Base-by-base conservation (phyloP, 2,329 filamentous ascomycete genomes). In the Fusarium keratoplasticum region DNA sequence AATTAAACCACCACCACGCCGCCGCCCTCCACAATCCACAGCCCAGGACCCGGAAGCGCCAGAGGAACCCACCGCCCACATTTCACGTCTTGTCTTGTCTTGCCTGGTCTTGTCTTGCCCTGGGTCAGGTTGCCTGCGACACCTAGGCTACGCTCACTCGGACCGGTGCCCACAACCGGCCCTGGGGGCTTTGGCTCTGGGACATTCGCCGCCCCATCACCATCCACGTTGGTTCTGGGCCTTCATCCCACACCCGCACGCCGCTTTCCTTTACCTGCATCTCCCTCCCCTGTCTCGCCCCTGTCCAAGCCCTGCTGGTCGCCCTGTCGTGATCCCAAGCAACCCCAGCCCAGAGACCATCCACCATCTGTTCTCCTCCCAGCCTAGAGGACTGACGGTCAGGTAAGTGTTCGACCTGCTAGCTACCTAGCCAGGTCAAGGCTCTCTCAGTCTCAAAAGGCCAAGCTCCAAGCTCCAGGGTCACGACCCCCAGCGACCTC, bases 231-330 rank as follows among this genome's bases (percentile, higher is more conserved):
- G 59, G 72, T 78, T 78, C 76, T 76, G 75, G 69, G 61, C 68
- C 64, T 76, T 71, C 57, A 69, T 75, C 69, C 74, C 70, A 74
- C 72, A 73, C 69, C 71, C 67, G 72, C 67, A 52, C 76, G 74
- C 75, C 70, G 69, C 71, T 76, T 77, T 78, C 67, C 73, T 66
- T 78, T 77, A 76, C 76, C 75, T 77, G 75, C 76, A 78, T 77
- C 67, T 67, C 42, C 35, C 69, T 71, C 69, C 74, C 75, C 75
- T 78, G 76, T 64, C 63, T 58, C 47, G 64, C 71, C 73, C 73
- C 73, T 73, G 73, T 68, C 67, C 40, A 33, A 57, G 70, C 70
- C 73, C 72, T 71, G 69, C 31, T 61, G 65, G 63, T 75, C 61
- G 70, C 67, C 76, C 76, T 78, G 76, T 70, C 70, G 75, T 78